A percentile compares a stretch with the other conserved stretches of the same genome.
phyloP scores from a whole-genome alignment of 1,139 yeast genomes.

The Hemisphaericaspora subhashii region DNA sequence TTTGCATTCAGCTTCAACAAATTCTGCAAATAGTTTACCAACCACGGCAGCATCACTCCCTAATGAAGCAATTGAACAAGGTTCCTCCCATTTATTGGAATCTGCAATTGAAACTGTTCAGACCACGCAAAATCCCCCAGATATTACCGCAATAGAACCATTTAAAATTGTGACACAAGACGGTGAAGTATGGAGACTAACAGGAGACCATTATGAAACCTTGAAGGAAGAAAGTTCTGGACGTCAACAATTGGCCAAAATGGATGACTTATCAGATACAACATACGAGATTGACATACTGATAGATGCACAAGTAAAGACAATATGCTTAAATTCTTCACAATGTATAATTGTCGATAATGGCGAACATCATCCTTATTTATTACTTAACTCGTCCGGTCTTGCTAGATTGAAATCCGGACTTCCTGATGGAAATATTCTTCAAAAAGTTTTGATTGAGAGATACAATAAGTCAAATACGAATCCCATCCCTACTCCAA shows the following conservation, averaged over 20 bases:
- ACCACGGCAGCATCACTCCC: not conserved
- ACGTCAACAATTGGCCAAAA: slow-evolving; percentile 21
- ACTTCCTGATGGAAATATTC: slow-evolving; percentile 9
- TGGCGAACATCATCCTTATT: slow-evolving; percentile 34
- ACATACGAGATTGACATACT: slow-evolving; percentile 24
- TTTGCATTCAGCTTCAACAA: not conserved
- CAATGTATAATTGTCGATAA: slow-evolving; percentile 47
- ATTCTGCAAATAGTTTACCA: not conserved
- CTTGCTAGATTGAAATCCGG: slow-evolving; percentile 25
- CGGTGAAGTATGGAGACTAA: slow-evolving; percentile 27
- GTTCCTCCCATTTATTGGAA: no score
- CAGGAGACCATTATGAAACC: slow-evolving; percentile 29
- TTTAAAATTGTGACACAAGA: slow-evolving; percentile 23
- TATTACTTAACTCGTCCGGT: slow-evolving; percentile 39
- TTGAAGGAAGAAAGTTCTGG: slow-evolving; percentile 14
- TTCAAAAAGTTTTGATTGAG: not conserved
- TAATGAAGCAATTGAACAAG: not conserved
- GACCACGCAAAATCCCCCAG: slow-evolving; percentile 3
- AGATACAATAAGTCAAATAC: not conserved
- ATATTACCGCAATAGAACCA: slow-evolving; percentile 21
- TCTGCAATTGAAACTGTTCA: not conserved
- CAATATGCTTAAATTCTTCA: slow-evolving; percentile 32
- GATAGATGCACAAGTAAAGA: slow-evolving; percentile 14
- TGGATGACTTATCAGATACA: slow-evolving; percentile 22
- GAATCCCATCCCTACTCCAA: not conserved